These are phyloP conservation scores for Leccinum laetum DNA, from an alignment of 1,284 basidiomycete genomes.

Conservation along the genomic window DNA sequence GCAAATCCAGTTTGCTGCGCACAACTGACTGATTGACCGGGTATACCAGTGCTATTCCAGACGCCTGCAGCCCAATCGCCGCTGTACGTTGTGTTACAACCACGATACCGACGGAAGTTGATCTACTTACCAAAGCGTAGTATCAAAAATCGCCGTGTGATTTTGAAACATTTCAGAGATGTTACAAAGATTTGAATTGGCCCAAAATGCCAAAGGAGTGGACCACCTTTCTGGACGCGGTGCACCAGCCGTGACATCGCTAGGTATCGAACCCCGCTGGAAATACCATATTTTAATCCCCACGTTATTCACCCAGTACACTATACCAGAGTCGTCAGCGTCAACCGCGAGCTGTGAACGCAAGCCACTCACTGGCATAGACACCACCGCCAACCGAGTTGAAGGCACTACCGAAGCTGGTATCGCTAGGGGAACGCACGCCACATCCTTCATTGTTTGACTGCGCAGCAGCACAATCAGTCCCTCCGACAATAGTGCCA, in stretches of 20 bases:
- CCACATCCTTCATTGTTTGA: conserved; percentile 76
- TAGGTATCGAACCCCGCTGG: conserved; percentile 67
- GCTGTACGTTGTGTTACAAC: conserved; percentile 38
- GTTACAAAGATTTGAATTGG: conserved; percentile 63
- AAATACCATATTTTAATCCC: conserved; percentile 87
- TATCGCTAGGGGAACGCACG: conserved; percentile 48
- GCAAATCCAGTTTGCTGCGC: conserved; percentile 78
- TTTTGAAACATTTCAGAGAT: conserved; percentile 75
- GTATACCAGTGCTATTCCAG: conserved; percentile 71
- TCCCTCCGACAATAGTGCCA: conserved; percentile 64
- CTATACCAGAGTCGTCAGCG: conserved; percentile 14
- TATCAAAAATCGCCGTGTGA: conserved; percentile 80
- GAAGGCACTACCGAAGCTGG: conserved; percentile 67
- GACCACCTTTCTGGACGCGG: conserved; percentile 80
- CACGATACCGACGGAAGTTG: conserved; percentile 14
- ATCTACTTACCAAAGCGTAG: conserved; percentile 68
- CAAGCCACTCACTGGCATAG: conserved; percentile 66
- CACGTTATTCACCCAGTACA: conserved; percentile 51
- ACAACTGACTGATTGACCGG: conserved; percentile 82
- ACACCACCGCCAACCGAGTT: conserved; percentile 77
- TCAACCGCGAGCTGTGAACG: neutral
- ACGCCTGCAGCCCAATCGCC: conserved; percentile 86
- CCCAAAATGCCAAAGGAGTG: conserved; percentile 75
- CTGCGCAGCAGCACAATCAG: conserved; percentile 65
- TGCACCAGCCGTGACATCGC: conserved; percentile 65